These are phyloP conservation scores for Apiotrichum gracile DNA, from an alignment of 1,284 basidiomycete species.

Conservation along the genomic window DNA sequence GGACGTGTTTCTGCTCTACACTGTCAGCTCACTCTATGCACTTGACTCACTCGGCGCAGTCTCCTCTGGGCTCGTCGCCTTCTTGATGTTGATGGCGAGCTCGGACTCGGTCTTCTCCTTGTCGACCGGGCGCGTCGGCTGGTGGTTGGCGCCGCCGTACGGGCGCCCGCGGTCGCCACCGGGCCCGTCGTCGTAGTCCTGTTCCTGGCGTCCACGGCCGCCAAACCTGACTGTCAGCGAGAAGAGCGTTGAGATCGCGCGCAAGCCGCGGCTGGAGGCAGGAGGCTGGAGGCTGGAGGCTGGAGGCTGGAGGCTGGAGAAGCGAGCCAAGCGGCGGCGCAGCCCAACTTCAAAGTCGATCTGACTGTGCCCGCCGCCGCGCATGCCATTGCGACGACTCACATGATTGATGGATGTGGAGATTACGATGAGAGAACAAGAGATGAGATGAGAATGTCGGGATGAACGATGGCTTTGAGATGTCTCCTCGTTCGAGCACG, in stretches of 20 bases:
- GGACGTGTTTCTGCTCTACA: slow-evolving; percentile 91
- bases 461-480: too few relatives aligned
- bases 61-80: slow-evolving; percentile 88
- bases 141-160: slow-evolving; percentile 52
- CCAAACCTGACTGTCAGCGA: slow-evolving; percentile 26
- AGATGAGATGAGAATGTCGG: background rate
- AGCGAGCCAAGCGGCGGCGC: too few relatives aligned
- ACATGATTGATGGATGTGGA: background rate
- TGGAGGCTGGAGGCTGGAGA: too few relatives aligned
- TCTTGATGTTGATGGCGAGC: slow-evolving; percentile 88
- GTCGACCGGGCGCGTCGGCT: slow-evolving; percentile 91
- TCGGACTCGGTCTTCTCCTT: slow-evolving; percentile 93
- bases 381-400: too few relatives aligned
- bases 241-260: too few relatives aligned
- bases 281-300: too few relatives aligned
- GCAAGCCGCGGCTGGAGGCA: too few relatives aligned
- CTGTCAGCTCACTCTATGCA: slow-evolving; percentile 8
- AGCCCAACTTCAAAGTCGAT: too few relatives aligned
- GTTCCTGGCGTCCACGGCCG: slow-evolving; percentile 17
- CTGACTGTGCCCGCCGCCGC: too few relatives aligned
- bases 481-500: too few relatives aligned
- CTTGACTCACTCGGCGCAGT: slow-evolving; percentile 54
- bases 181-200: slow-evolving; percentile 36
- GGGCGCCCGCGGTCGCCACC: slow-evolving; percentile 34
- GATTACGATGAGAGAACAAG: background rate